Conservation (phyloP, 2,329 filamentous ascomycete species). For the Verticillium isaacii region DNA sequence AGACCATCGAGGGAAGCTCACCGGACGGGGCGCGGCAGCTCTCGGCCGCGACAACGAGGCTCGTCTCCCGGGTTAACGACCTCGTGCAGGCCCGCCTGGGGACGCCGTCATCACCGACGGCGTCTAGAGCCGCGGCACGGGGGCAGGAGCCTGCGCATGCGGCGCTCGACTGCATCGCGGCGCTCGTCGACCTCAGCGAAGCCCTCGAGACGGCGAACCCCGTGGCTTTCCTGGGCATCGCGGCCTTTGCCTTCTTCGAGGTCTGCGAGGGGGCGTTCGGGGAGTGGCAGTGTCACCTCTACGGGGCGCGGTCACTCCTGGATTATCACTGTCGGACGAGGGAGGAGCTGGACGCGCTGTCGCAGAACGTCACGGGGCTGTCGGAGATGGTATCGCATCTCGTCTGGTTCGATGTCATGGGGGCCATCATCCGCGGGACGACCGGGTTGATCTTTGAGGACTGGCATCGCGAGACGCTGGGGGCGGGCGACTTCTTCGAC, state of each 20-base stretch:
- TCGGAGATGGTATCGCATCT: conserved; percentile 31
- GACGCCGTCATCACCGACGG: neutral
- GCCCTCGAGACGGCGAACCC: conserved; percentile 33
- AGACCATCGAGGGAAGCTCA: neutral
- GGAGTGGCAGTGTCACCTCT: conserved; percentile 31
- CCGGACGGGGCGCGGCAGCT: neutral
- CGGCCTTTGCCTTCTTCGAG: conserved; percentile 37
- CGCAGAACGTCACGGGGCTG: conserved; percentile 26
- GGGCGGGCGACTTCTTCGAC: conserved; percentile 24
- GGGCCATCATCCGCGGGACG: conserved; percentile 15
- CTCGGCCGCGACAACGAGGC: conserved; percentile 8
- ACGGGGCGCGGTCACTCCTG: conserved; percentile 32
- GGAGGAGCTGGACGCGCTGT: conserved; percentile 26
- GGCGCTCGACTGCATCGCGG: conserved; percentile 22
- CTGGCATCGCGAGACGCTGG: conserved; percentile 31
- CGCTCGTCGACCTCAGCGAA: conserved; percentile 29
- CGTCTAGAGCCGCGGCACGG: neutral
- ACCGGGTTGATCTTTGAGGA: conserved; percentile 30
- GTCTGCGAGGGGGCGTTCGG: conserved; percentile 32
- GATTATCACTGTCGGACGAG: conserved; percentile 31
- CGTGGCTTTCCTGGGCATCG: conserved; percentile 35
- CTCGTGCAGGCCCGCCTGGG: conserved; percentile 17
- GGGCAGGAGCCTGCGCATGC: neutral
- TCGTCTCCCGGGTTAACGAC: conserved; percentile 19
- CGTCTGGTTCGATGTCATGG: conserved; percentile 34